Evolutionary conservation across 1,284 basidiomycete species (phyloP).

Genomic region (Ustilago trichophora): DNA sequence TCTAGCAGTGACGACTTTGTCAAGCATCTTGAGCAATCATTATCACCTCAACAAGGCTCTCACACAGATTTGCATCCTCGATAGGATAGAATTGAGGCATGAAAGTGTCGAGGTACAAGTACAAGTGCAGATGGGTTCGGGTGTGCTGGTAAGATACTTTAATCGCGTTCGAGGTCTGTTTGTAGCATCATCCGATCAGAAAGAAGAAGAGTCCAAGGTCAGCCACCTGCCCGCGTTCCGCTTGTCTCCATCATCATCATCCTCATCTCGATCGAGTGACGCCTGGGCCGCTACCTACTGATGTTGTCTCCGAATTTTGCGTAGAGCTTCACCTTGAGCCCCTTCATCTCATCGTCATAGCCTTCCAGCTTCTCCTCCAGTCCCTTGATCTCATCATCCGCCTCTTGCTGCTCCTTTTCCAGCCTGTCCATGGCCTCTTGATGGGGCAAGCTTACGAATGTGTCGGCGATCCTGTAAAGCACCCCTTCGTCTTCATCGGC

Average conservation of each 20-base stretch:
- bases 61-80: background rate
- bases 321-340: conserved; percentile 85
- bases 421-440: conserved; percentile 78
- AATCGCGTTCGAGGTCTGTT: conserved; percentile 48
- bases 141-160: background rate
- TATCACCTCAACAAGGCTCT: too few species aligned
- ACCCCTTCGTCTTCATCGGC: conserved; percentile 34
- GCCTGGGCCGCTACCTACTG: conserved; percentile 67
- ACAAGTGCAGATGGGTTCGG: background rate
- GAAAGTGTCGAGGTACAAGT: conserved; percentile 25
- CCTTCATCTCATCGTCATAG: conserved; percentile 86
- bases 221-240: background rate
- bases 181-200: background rate
- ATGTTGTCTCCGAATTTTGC: conserved; percentile 93
- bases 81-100: too few species aligned
- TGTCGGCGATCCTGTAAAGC: conserved; percentile 89
- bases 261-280: background rate
- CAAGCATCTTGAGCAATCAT: too few species aligned
- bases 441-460: conserved; percentile 82
- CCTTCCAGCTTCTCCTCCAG: conserved; percentile 74
- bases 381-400: conserved; percentile 73
- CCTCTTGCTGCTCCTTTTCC: conserved; percentile 74
- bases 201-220: background rate
- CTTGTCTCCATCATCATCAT: background rate
- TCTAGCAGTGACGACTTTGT: too few species aligned